These are phyloP conservation scores for Geotrichum aggregatum DNA, from an alignment of 1,139 yeast species.

Conservation along the genomic window DNA sequence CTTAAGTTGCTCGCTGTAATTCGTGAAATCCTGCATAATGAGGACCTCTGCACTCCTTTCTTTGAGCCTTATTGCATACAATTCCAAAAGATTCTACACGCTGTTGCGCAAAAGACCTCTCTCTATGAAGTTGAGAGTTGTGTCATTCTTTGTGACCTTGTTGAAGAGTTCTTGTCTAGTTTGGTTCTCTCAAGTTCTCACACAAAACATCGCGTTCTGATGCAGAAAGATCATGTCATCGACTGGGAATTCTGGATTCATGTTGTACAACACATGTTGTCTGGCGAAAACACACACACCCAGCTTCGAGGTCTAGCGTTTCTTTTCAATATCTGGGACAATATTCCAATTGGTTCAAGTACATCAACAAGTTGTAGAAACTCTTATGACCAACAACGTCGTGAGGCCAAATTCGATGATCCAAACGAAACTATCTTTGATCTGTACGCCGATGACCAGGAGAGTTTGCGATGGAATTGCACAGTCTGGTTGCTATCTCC, in stretches of 20 bases:
- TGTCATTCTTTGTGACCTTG: constrained; percentile 48
- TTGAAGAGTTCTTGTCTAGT: constrained; percentile 41
- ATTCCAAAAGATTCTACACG: constrained; percentile 40
- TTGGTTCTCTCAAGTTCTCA: constrained; percentile 31
- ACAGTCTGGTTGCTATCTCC: constrained; percentile 53
- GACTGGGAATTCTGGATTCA: constrained; percentile 78
- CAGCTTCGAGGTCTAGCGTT: constrained; percentile 62
- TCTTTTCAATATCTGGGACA: constrained; percentile 70
- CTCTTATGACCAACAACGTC: neutral
- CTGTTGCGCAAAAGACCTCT: constrained; percentile 37
- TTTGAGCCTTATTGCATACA: constrained; percentile 35
- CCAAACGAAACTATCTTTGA: constrained; percentile 21
- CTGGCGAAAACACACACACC: constrained; percentile 59
- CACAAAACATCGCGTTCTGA: constrained; percentile 29
- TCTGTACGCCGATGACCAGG: constrained; percentile 23
- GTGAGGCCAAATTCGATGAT: neutral
- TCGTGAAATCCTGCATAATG: constrained; percentile 40
- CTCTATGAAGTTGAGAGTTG: constrained; percentile 45
- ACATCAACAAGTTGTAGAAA: neutral
- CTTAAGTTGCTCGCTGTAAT: constrained; percentile 35
- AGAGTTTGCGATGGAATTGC: constrained; percentile 40
- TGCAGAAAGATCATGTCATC: constrained; percentile 35
- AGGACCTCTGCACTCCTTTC: constrained; percentile 33
- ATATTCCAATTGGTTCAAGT: constrained; percentile 48
- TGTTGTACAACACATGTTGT: constrained; percentile 55